Evolutionary conservation across 331 rosid genomes (phyloP), one percentile per base, ranked within the genome.

Genomic region (Erythrophleum ivorense): DNA sequence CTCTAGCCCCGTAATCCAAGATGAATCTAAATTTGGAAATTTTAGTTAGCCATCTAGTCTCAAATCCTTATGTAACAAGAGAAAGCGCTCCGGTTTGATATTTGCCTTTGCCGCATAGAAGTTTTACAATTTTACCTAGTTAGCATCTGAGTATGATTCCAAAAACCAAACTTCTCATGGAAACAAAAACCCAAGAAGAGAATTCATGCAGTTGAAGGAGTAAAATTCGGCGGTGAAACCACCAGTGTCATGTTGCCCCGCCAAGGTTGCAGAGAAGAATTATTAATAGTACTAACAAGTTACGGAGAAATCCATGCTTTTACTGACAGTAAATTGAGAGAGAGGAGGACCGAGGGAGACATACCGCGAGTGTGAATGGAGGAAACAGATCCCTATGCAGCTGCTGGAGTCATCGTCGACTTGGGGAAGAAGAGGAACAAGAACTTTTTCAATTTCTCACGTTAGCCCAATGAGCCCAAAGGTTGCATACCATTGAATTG

Each of bases 341-440:
- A 10, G 52, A 38, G 53, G 7, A 8, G 11, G 21, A 46, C 6
- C 36, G 29, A 71, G 36, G 53, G 60, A 70, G 68, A 77, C 75
- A 60, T 76, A 77, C 49, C 16, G 4, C 41, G 76, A 21, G 40
- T 29, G 15, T 9, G 80, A 29, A 34, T 7, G 80, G 72, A 67
- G 36, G 80, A 29, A 43, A 38, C 43, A 57, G 49, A 82, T 31
- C 68, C 82, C 84, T 70, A 71, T 15, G 80, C 33, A 60, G 71
- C 65, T 7, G 18, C 49, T 24, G 70, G 34, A 85, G 60, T 45
- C 88, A 71, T 50, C 16, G 12, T 31, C 34, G 49, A 74, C 15
- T 29, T 31, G 45, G 76, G 15, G 45, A 71, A 2, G 45, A 71
- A 7, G 46, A 31, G 3, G 24, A 10, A 13, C 11, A 18, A 4